These are phyloP conservation scores for Grosmannia clavigera DNA, from an alignment of 2,329 filamentous ascomycete genomes.

Conservation along the genomic window DNA sequence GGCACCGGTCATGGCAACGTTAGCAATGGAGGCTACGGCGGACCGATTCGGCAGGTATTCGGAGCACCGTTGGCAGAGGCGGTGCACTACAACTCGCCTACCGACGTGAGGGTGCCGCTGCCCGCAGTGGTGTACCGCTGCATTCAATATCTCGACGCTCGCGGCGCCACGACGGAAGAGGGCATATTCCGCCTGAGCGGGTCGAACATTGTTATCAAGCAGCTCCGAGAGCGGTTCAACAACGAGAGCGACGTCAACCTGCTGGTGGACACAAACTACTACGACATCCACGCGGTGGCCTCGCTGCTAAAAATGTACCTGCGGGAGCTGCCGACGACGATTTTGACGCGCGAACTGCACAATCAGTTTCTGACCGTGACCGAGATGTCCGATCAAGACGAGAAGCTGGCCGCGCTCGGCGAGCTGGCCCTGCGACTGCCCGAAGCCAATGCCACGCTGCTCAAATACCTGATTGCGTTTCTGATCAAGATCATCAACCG, in stretches of 20 bases:
- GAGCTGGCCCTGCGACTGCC: constrained; percentile 72
- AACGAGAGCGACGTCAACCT: constrained; percentile 83
- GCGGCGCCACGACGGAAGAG: constrained; percentile 74
- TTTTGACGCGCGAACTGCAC: constrained; percentile 82
- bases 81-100: constrained; percentile 65
- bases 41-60: constrained; percentile 61
- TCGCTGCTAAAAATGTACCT: constrained; percentile 90
- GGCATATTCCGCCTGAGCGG: constrained; percentile 94
- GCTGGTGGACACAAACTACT: constrained; percentile 68
- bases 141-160: constrained; percentile 79
- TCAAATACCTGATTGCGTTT: constrained; percentile 78
- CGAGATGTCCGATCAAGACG: constrained; percentile 59
- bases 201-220: constrained; percentile 91
- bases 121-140: constrained; percentile 92
- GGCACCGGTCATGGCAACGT: constrained; percentile 32
- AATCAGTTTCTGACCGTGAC: constrained; percentile 76
- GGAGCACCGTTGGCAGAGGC: constrained; percentile 78
- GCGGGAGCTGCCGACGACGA: constrained; percentile 80
- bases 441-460: constrained; percentile 63
- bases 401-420: constrained; percentile 67
- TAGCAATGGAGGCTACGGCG: constrained; percentile 18
- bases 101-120: constrained; percentile 60
- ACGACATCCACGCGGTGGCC: constrained; percentile 92
- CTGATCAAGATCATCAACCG: constrained; percentile 89
- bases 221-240: constrained; percentile 86